Percentiles rank a stretch among this genome's conserved stretches.
These are phyloP conservation scores for Xylaria flabelliformis DNA, from an alignment of 495 filamentous ascomycete species.

Conservation along the genomic window DNA sequence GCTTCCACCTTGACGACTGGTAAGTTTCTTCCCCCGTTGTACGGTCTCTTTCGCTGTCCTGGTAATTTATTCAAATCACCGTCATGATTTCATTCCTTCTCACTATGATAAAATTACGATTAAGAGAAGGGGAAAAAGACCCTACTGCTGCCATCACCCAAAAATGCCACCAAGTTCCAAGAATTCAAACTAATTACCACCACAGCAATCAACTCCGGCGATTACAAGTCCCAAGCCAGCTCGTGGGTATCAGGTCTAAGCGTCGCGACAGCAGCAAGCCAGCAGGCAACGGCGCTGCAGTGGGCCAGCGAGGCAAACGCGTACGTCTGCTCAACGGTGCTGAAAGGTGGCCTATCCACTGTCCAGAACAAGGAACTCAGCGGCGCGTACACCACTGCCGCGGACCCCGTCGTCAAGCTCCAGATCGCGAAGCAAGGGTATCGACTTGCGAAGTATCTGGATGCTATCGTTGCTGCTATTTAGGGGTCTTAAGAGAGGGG, in stretches of 20 bases:
- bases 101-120: too few relatives aligned
- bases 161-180: background rate
- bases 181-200: slow-evolving; percentile 19
- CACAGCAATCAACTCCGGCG: slow-evolving; percentile 53
- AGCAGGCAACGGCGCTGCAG: slow-evolving; percentile 45
- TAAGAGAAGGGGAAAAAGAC: background rate
- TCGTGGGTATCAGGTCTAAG: slow-evolving; percentile 58
- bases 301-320: slow-evolving; percentile 67
- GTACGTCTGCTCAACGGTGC: slow-evolving; percentile 61
- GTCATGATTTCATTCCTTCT: background rate
- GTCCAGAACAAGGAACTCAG: slow-evolving; percentile 57
- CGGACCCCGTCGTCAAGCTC: slow-evolving; percentile 60
- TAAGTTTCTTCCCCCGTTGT: slow-evolving; percentile 10
- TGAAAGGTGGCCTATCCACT: slow-evolving; percentile 54
- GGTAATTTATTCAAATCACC: background rate
- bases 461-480: slow-evolving; percentile 40
- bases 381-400: slow-evolving; percentile 59
- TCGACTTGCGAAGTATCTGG: slow-evolving; percentile 46
- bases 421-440: slow-evolving; percentile 72
- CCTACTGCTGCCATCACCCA: background rate
- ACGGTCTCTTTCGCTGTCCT: background rate
- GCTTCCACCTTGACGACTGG: slow-evolving; percentile 41
- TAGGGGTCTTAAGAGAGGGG: background rate
- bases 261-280: slow-evolving; percentile 42
- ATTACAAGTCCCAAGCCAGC: slow-evolving; percentile 51